Base-by-base conservation (phyloP, 2,329 filamentous ascomycete genomes). In the Fusarium metavorans region DNA sequence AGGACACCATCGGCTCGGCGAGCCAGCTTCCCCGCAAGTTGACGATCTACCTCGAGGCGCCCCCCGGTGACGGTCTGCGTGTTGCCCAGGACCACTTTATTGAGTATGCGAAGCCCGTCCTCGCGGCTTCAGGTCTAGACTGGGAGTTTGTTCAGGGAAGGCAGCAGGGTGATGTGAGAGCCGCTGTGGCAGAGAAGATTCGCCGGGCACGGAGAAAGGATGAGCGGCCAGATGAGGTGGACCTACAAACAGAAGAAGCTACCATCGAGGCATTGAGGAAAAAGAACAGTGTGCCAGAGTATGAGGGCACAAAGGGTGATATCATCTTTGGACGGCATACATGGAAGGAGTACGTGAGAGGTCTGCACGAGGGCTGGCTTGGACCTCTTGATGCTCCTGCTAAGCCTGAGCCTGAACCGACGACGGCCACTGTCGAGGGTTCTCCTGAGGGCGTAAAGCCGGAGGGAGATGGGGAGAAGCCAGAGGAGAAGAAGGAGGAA, bases 281-380 rank as follows among this genome's bases (percentile, higher is more conserved):
- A 79, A 89, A 87, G 74, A 91, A 91, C 70, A 92, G 92, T 8
- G 89, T 96, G 11, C 87, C 86, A 30, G 91, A 94, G 37, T 96
- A 93, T 79, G 87, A 92, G 5, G 95, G 94, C 11, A 87, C 93
- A 25, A 89, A 89, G 72, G 97, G 97, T 52, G 96, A 98, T 81
- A 88, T 99, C 61, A 91, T 98, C 20, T 91, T 99, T 77, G 97
- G 97, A 14, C 88, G 96, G 66, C 94, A 98, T 81, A 92, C 96
- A 11, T 99, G 97, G 97, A 99, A 98, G 85, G 97, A 99, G 84
- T 99, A 98, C 82, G 87, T 98, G 27, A 89, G 95, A 68, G 97
- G 97, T 54, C 81, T 98, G 75, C 97, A 99, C 81, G 97, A 99
- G 84, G 97, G 97, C 66, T 99, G 97, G 96, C 85, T 99, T 27